Base-by-base conservation (phyloP, 768 basidiomycete species). In the Lactifluus volemus region DNA sequence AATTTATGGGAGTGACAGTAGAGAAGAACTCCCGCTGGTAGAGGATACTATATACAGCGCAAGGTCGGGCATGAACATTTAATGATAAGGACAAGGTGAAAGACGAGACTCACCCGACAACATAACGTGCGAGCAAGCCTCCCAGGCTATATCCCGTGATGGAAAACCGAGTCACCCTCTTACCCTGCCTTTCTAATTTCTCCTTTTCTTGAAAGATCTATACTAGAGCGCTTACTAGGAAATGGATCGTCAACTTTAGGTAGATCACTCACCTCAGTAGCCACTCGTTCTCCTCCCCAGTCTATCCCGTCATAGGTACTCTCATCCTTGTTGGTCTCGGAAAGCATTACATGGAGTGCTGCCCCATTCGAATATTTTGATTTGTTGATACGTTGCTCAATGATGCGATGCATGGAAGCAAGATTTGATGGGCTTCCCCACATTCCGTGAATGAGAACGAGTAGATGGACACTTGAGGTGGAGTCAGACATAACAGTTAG, bases 291-390 rank as follows among this genome's bases (percentile, higher is more conserved):
- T 42, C 84, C 87, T 60, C 89, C 85, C 82, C 88, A 88, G 68
- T 92, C 90, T 25, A 92, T 81, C 0, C 90, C 89, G 65, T 92
- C 90, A 66, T 91, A 92, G 1, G 88, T 90, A 10, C 78, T 79
- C 32, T 83, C 80, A 34, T 83, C 83, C 17, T 75, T 69, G 69
- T 90, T 88, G 3, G 85, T 81, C 66, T 88, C 74, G 2, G 89
- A 80, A 0, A 83, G 69, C n/a, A 90, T 71, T 30, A 89, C 76
- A 39, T 82, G 81, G 5, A 93, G 76, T 59, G 76, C 68, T n/a
- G 74, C 70, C 44, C 74, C 78, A 11, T 74, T 73, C 21, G 74
- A 66, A 15, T 69, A 69, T 2, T 70, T 65, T 4, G 73, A 67
- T 2, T 61, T 29, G 8, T 41, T 41, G 8, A 70, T 66, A 19